Evolutionary conservation across 257 asterid genomes (phyloP).

Genomic region (Solanum chaucha): DNA sequence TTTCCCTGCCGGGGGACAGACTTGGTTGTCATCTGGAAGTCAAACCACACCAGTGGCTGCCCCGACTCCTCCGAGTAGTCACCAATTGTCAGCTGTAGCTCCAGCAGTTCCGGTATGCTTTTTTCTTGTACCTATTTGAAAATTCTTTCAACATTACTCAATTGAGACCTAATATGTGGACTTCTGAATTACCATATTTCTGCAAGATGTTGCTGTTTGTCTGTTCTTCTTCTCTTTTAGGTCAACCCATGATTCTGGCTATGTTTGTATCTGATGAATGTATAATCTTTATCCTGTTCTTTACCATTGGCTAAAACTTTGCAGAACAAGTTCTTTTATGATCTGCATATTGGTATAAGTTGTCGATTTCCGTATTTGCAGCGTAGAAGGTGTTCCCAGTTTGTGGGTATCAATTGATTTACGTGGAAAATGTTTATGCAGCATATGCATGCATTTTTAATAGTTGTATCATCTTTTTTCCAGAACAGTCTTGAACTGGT

Average conservation of each 20-base stretch:
- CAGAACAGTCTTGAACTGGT: background rate
- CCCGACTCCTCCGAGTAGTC: slow-evolving; percentile 46
- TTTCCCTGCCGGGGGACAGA: slow-evolving; percentile 45
- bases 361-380: background rate
- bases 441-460: background rate
- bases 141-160: background rate
- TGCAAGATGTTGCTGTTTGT: background rate
- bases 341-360: background rate
- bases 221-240: background rate
- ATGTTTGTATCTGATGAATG: background rate
- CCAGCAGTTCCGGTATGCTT: slow-evolving; percentile 29
- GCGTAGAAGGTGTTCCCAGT: background rate
- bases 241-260: background rate
- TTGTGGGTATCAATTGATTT: background rate
- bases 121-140: background rate
- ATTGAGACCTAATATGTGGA: background rate
- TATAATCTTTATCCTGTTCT: background rate
- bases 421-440: background rate
- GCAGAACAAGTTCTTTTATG: background rate
- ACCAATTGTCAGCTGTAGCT: slow-evolving; percentile 27
- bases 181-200: background rate
- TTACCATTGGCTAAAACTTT: background rate
- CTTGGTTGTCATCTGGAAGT: slow-evolving; percentile 55
- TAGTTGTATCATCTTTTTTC: background rate
- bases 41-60: slow-evolving; percentile 49